A percentile compares a stretch with the other conserved stretches of the same genome.
phyloP scores from a whole-genome alignment of 1,284 basidiomycete genomes.

The Mycena citricolor region DNA sequence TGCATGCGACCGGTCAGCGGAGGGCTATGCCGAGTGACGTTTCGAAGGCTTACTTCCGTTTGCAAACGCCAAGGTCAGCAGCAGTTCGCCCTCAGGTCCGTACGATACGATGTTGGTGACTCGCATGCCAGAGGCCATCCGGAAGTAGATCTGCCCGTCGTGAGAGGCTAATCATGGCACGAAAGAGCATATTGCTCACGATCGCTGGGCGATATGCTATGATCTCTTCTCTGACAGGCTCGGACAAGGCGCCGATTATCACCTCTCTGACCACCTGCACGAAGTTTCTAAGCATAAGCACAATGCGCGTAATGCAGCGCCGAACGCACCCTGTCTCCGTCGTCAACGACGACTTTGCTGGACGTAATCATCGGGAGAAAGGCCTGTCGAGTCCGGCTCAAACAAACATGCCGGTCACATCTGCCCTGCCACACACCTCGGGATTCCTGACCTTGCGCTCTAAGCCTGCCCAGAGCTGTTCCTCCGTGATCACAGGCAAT shows the following conservation, averaged over 20 bases:
- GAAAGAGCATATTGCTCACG: slow-evolving; percentile 21
- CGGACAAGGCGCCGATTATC: slow-evolving; percentile 20
- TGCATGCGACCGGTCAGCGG: not conserved
- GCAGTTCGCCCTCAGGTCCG: slow-evolving; percentile 28
- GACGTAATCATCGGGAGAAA: slow-evolving; percentile 31
- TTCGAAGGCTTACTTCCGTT: slow-evolving; percentile 22
- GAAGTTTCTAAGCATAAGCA: not conserved
- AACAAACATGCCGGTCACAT: not conserved
- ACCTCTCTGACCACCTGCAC: slow-evolving; percentile 29
- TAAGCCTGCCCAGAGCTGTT: slow-evolving; percentile 35
- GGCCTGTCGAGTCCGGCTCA: not conserved
- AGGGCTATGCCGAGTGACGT: not conserved
- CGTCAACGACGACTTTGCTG: slow-evolving; percentile 30
- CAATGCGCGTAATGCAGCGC: not conserved
- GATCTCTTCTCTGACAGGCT: slow-evolving; percentile 26
- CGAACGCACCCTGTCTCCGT: slow-evolving; percentile 28
- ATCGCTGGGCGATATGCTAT: slow-evolving; percentile 28
- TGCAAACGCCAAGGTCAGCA: slow-evolving; percentile 33
- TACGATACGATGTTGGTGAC: slow-evolving; percentile 35
- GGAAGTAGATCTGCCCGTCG: slow-evolving; percentile 32
- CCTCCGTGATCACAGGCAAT: slow-evolving; percentile 28
- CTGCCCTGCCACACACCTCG: not conserved
- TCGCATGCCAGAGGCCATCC: slow-evolving; percentile 26
- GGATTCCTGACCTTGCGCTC: slow-evolving; percentile 34
- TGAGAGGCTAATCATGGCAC: not conserved